phyloP scores from a whole-genome alignment of 176 grass and related monocot species.

The Bromus sterilis region DNA sequence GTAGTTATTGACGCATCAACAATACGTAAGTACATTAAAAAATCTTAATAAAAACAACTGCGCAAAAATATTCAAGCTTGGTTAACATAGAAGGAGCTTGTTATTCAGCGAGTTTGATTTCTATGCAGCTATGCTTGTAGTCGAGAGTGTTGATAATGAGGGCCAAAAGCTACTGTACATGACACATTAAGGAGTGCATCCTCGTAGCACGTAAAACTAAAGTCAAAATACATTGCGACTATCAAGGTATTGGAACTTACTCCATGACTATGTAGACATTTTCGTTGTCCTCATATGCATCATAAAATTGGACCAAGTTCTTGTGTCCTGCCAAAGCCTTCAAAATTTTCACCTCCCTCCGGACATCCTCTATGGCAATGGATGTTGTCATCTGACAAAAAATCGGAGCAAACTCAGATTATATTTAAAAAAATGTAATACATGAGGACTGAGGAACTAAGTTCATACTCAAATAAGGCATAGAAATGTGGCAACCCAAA shows the following conservation, averaged over 20 bases:
- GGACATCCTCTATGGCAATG: constrained; percentile 79
- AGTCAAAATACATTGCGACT: constrained; percentile 1
- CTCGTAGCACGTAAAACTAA: not conserved
- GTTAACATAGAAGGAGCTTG: not conserved
- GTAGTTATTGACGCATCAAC: not conserved
- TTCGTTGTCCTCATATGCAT: constrained; percentile 71
- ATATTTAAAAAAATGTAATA: not conserved
- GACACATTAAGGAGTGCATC: not conserved
- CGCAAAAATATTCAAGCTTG: not conserved
- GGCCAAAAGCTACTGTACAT: not conserved
- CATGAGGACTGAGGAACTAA: not conserved
- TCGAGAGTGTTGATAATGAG: not conserved
- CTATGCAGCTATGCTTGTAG: not conserved
- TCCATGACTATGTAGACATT: constrained; percentile 88
- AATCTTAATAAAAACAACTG: not conserved
- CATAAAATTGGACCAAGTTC: constrained; percentile 81
- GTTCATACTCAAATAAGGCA: not conserved
- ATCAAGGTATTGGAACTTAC: constrained; percentile 43
- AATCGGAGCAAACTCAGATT: not conserved
- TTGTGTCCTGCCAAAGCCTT: constrained; percentile 68
- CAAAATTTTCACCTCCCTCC: constrained; percentile 85
- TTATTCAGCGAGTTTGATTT: not conserved
- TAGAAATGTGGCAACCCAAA: not conserved
- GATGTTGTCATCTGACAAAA: constrained; percentile 79
- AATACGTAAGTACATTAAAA: not conserved